Base-by-base conservation (phyloP, 148 eudicot genomes). In the Camellia japonica region DNA sequence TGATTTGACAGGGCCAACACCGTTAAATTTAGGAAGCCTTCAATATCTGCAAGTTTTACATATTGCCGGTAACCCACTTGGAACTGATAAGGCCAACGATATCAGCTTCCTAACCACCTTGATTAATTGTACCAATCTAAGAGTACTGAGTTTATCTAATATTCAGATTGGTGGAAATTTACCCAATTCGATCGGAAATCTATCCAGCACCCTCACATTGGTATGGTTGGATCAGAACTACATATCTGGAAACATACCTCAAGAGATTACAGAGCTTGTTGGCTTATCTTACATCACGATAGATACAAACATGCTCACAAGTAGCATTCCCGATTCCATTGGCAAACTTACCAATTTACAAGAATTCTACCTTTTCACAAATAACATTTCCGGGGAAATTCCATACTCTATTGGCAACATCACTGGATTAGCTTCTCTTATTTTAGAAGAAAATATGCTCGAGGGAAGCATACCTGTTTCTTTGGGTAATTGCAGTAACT, bases 331-430 rank as follows among this genome's bases (percentile, higher is more conserved):
- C 41, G 51, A 65, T 52, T 58, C 66, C 4, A 74, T 83, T 15
- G 82, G 82, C 6, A 73, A 74, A 12, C 61, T 79, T 19, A 12
- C 68, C 7, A 61, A 74, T 13, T 3, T 83, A 55, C 30, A 56
- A 19, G 38, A 7, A 60, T 59, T 83, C 3, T 46, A 68, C 54
- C 12, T 83, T 47, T 60, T 8, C 14, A n/a, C 2, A 52, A 83
- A 74, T 43, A 68, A 69, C 11, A 16, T 83, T 3, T 65, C 79
- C 0, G 85, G 85, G 5, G 51, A 42, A 56, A 74, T 79, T 68
- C 85, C 85, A 43, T 49, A 56, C 4, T 73, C 85, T 9, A 73
- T 83, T 15, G 85, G 85, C 18, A 74, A 74, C 38, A 12, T 78
- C 10, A 64, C 81, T 7, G 13, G 20, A 54, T 19, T 83, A 44